These are phyloP conservation scores for Gaertneriomyces semiglobifer DNA, from an alignment of 192 early-diverging fungal species.

Conservation along the genomic window DNA sequence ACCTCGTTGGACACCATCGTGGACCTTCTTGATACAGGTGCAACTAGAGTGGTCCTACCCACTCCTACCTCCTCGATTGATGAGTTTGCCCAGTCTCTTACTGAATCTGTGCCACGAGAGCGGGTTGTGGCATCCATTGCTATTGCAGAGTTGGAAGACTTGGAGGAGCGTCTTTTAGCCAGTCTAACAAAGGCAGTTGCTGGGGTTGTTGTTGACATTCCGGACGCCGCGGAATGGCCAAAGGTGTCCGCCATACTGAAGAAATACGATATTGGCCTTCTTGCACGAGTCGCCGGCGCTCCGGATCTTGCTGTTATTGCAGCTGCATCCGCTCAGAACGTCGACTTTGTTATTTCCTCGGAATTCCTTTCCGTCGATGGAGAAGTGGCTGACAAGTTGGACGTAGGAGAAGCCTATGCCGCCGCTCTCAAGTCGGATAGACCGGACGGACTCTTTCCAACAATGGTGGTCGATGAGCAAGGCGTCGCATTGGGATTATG, in stretches of 20 bases:
- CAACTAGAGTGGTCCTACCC: conserved; percentile 26
- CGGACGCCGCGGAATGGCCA: neutral
- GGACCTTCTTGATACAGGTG: conserved; percentile 26
- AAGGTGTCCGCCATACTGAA: conserved; percentile 1
- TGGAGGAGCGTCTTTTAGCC: neutral
- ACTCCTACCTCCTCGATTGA: neutral
- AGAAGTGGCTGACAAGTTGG: conserved; percentile 4
- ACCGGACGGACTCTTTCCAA: conserved; percentile 85
- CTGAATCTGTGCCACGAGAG: conserved; percentile 13
- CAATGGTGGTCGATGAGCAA: conserved; percentile 89
- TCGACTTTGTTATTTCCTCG: conserved; percentile 14
- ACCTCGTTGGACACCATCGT: neutral
- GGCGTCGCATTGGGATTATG: conserved; percentile 85
- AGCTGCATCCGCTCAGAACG: neutral
- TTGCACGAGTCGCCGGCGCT: neutral
- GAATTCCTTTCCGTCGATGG: neutral
- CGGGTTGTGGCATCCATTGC: conserved; percentile 18
- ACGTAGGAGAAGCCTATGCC: conserved; percentile 28
- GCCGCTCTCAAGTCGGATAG: conserved; percentile 68
- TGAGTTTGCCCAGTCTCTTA: neutral
- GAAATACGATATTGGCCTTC: neutral
- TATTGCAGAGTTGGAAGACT: neutral
- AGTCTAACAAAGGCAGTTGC: neutral
- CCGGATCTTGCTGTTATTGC: neutral
- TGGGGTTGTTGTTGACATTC: neutral